Percentiles rank a stretch among this genome's conserved stretches.
Conservation (phyloP, 2,329 filamentous ascomycete species). For the Seiridium cupressi region DNA sequence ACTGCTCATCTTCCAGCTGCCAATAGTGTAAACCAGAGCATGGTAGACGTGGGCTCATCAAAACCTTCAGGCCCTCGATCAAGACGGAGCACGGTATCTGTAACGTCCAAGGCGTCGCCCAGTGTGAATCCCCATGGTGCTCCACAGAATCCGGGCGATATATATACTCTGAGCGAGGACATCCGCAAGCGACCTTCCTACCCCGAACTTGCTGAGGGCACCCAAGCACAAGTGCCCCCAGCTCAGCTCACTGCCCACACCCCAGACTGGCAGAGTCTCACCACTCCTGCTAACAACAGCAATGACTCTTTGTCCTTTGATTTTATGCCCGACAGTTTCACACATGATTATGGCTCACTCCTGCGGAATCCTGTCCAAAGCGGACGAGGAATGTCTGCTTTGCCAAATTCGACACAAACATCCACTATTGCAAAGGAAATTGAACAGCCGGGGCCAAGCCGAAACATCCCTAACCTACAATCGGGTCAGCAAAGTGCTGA, state of each 20-base stretch:
- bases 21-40: neutral
- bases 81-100: conserved; percentile 17
- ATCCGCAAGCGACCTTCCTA: conserved; percentile 24
- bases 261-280: conserved; percentile 1
- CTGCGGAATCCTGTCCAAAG: neutral
- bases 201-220: conserved; percentile 13
- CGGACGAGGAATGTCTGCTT: neutral
- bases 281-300: neutral
- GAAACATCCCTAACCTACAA: neutral
- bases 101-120: conserved; percentile 15
- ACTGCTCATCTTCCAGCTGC: neutral
- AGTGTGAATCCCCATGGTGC: conserved; percentile 28
- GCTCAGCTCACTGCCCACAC: conserved; percentile 11
- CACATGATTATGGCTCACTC: neutral
- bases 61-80: conserved; percentile 7
- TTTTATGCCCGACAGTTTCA: neutral
- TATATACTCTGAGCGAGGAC: conserved; percentile 29
- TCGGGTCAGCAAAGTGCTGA: neutral
- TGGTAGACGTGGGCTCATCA: neutral
- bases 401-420: neutral
- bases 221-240: conserved; percentile 14
- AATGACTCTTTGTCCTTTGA: neutral
- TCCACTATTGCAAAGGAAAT: neutral
- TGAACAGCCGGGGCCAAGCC: neutral
- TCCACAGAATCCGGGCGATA: conserved; percentile 30